These are phyloP conservation scores for Porcisia hertigi DNA, from an alignment of 208 protist species.

Conservation along the genomic window DNA sequence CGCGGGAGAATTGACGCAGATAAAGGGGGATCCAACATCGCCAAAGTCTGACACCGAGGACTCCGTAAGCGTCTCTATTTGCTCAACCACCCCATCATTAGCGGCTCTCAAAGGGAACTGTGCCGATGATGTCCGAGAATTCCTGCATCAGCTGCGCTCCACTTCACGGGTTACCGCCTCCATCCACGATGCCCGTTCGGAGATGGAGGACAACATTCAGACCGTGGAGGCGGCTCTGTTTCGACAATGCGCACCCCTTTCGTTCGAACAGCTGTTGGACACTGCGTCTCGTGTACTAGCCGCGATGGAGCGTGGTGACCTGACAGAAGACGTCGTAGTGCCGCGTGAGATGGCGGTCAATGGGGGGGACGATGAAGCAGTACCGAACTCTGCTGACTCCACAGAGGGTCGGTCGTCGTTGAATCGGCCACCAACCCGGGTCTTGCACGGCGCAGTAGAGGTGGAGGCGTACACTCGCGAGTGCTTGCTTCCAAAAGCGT, in stretches of 20 bases:
- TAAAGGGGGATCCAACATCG: neutral
- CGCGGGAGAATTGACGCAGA: neutral
- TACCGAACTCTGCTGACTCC: neutral
- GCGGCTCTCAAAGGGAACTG: constrained; percentile 14
- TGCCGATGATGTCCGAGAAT: constrained; percentile 2
- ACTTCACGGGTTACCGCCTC: constrained; percentile 17
- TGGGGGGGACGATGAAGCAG: neutral
- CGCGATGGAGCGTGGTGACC: constrained; percentile 64
- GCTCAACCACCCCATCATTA: neutral
- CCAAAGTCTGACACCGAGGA: neutral
- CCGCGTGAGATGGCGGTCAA: constrained; percentile 24
- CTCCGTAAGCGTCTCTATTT: neutral
- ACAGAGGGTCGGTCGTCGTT: neutral
- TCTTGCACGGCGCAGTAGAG: constrained; percentile 62
- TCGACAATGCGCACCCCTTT: constrained; percentile 46
- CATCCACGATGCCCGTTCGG: constrained; percentile 36
- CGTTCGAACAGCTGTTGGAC: constrained; percentile 59
- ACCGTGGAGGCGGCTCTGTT: constrained; percentile 50
- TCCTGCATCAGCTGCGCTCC: constrained; percentile 21
- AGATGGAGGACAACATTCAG: constrained; percentile 66
- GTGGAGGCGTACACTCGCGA: constrained; percentile 61
- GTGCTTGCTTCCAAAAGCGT: constrained; percentile 44
- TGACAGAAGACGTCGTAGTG: constrained; percentile 41
- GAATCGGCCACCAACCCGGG: neutral
- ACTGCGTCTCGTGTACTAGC: constrained; percentile 43